Conservation (phyloP, 139 green algal genomes). For the Haematococcus lacustris region DNA sequence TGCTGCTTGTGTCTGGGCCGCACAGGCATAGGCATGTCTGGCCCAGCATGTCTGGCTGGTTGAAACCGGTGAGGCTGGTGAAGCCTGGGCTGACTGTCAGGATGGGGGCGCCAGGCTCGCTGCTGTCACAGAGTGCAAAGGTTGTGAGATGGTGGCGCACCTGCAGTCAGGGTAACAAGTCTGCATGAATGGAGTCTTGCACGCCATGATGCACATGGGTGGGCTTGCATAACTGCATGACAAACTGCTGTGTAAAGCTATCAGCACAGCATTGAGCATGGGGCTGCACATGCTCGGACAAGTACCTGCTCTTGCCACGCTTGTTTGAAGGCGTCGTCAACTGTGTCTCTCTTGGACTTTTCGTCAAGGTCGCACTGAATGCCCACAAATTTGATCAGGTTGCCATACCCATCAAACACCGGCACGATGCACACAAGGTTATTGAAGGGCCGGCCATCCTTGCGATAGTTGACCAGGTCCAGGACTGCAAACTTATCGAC, state of each 20-base stretch:
- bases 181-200: too few species aligned
- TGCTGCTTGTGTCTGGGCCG: constrained; percentile 26
- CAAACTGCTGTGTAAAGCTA: too few species aligned
- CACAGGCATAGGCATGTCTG: constrained; percentile 23
- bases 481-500: not conserved
- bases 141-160: constrained; percentile 6
- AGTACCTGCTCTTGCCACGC: constrained; percentile 23
- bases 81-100: constrained; percentile 22
- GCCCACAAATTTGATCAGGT: constrained; percentile 8
- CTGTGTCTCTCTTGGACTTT: constrained; percentile 1
- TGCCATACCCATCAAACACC: constrained; percentile 53
- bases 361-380: constrained; percentile 25
- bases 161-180: constrained; percentile 6
- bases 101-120: not conserved
- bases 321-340: constrained; percentile 14
- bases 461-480: constrained; percentile 52
- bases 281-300: too few species aligned
- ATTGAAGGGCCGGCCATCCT: constrained; percentile 75
- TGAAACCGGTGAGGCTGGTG: constrained; percentile 31
- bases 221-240: too few species aligned
- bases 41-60: constrained; percentile 21
- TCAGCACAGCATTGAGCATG: too few species aligned
- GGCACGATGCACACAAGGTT: constrained; percentile 78
- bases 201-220: too few species aligned
- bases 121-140: constrained; percentile 16